Conservation (phyloP, 2,329 filamentous ascomycete species). For the Stagonosporopsis rhizophila region DNA sequence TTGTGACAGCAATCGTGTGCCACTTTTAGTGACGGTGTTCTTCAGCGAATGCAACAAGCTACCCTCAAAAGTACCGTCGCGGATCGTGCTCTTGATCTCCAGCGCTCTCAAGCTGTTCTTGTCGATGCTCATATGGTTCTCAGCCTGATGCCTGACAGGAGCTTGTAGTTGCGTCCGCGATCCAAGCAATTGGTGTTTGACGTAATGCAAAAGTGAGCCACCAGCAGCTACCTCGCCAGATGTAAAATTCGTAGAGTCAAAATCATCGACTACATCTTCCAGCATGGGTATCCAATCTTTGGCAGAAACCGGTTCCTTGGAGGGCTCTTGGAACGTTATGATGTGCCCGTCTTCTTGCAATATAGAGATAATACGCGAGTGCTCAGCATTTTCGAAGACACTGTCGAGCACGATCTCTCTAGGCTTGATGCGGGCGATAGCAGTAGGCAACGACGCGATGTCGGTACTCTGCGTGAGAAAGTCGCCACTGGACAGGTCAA, state of each 20-base stretch:
- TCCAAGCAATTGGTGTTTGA: conserved; percentile 78
- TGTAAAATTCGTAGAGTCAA: conserved; percentile 66
- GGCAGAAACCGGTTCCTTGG: conserved; percentile 56
- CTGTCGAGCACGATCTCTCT: conserved; percentile 81
- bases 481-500: conserved; percentile 92
- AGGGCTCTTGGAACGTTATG: conserved; percentile 71
- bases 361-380: conserved; percentile 68
- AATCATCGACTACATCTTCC: conserved; percentile 70
- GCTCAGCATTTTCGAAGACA: conserved; percentile 61
- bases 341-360: conserved; percentile 77
- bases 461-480: conserved; percentile 85
- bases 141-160: conserved; percentile 74
- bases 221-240: conserved; percentile 76
- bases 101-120: conserved; percentile 88
- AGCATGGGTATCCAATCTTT: conserved; percentile 78
- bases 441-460: conserved; percentile 75
- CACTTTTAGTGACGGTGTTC: conserved; percentile 89
- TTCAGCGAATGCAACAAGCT: conserved; percentile 90
- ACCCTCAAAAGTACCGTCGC: conserved; percentile 78
- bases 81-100: conserved; percentile 85
- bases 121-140: conserved; percentile 88
- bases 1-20: conserved; percentile 80
- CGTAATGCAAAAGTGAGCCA: conserved; percentile 82
- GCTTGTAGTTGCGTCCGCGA: conserved; percentile 82
- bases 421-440: conserved; percentile 81